Percentiles rank a stretch among this genome's conserved stretches.
phyloP scores from a whole-genome alignment of 2,329 filamentous ascomycete species.

The Aspergillus caelatus region DNA sequence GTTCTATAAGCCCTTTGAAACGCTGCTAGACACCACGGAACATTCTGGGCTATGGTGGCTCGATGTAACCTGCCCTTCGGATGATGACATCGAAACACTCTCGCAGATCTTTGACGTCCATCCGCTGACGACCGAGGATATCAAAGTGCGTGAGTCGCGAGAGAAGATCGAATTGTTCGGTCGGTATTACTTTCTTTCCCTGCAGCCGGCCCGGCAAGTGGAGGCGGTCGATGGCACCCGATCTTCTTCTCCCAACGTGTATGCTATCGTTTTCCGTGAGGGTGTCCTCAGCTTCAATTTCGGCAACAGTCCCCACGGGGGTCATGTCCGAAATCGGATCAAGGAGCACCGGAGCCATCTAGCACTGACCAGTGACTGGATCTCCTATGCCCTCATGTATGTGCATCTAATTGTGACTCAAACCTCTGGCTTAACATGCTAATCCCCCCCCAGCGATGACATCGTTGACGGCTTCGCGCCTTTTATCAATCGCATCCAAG shows the following conservation, averaged over 20 bases:
- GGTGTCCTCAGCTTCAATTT: conserved; percentile 92
- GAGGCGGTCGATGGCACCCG: conserved; percentile 75
- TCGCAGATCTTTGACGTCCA: conserved; percentile 94
- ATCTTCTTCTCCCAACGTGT: conserved; percentile 88
- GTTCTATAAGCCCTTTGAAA: conserved; percentile 79
- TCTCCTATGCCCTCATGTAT: conserved; percentile 93
- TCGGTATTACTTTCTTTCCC: conserved; percentile 93
- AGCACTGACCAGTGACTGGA: conserved; percentile 90
- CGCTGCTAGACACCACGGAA: conserved; percentile 50
- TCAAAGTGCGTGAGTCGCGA: conserved; percentile 84
- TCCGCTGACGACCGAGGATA: conserved; percentile 91
- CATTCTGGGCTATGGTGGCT: conserved; percentile 92
- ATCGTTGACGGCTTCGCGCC: conserved; percentile 94
- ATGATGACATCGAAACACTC: conserved; percentile 82
- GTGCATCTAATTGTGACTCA: conserved; percentile 33
- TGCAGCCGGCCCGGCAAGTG: conserved; percentile 81
- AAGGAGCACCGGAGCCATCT: conserved; percentile 88
- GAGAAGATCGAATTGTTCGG: conserved; percentile 98
- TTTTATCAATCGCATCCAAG: conserved; percentile 78
- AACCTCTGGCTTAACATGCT: not conserved
- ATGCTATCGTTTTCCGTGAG: conserved; percentile 90
- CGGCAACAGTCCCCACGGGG: conserved; percentile 76
- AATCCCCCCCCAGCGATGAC: conserved; percentile 65
- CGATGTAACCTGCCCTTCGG: conserved; percentile 82
- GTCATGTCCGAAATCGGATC: conserved; percentile 87